These are phyloP conservation scores for Aureobasidium sp. DNA, from an alignment of 2,329 filamentous ascomycete species.

Conservation along the genomic window DNA sequence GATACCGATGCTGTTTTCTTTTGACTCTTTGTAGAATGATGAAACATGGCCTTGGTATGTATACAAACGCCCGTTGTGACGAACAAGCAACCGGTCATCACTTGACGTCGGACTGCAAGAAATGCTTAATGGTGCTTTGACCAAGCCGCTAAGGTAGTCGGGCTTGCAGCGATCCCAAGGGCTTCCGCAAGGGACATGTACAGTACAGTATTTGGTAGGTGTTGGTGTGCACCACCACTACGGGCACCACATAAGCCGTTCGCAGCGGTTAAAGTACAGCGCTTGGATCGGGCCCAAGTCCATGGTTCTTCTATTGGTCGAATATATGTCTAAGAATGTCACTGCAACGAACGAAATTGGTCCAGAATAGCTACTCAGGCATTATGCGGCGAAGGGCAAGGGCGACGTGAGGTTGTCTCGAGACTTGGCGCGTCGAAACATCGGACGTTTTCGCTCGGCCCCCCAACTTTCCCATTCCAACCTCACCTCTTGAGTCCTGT, in stretches of 20 bases:
- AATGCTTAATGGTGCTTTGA: not conserved
- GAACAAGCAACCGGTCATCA: not conserved
- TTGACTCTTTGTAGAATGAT: not conserved
- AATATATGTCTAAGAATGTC: not conserved
- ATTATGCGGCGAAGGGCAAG: not conserved
- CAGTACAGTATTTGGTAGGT: not conserved
- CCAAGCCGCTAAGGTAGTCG: not conserved
- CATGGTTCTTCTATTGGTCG: not conserved
- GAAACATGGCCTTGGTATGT: not conserved
- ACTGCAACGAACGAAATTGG: not conserved
- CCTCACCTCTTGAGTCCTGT: slow-evolving; percentile 7
- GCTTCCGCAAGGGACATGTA: not conserved
- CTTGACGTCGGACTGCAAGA: not conserved
- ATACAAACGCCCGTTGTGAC: not conserved
- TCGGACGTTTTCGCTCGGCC: slow-evolving; percentile 8
- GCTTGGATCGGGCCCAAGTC: not conserved
- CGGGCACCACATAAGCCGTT: not conserved
- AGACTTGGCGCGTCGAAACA: slow-evolving; percentile 5
- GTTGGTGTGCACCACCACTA: not conserved
- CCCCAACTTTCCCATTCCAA: slow-evolving; percentile 1
- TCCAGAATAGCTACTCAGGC: not conserved
- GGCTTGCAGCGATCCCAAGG: not conserved
- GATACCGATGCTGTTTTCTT: not conserved
- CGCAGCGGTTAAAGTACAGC: not conserved
- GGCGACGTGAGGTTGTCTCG: not conserved